Base-by-base conservation (phyloP, 2,329 filamentous ascomycete genomes). In the Calonectria hawksworthii region DNA sequence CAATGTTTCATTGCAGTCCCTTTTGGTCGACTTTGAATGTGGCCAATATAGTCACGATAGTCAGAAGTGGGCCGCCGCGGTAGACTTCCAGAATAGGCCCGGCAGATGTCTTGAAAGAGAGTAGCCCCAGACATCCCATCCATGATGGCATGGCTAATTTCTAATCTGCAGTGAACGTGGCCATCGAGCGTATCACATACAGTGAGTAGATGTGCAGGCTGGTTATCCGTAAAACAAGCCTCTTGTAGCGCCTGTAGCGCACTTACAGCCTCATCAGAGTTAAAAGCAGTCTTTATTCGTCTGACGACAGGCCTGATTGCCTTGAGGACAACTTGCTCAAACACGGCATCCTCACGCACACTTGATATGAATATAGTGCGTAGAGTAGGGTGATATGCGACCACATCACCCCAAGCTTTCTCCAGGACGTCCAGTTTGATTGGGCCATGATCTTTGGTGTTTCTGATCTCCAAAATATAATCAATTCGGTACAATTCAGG, bases 71-170 rank as follows among this genome's bases (percentile, higher is more conserved):
- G 34, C 16, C 26, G 0, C 7, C 5, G 4, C 10, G 65, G n/a
- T 5, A 68, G 26, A 16, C 26, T 5, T 16, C 65, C 65, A 5
- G 34, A 68, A 28, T 68, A 68, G 14, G 65, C 65, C 21, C 18
- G 23, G 26, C 65, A 68, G 41, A 68, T 38, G 21, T 68, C 65
- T 9, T 68, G 18, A 36, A 68, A 68, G 23, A 44, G 26, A 3
- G 21, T 11, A 51, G 18, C 77, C 77, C 78, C 79, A 77, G 65
- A 68, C 50, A 68, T 68, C 6, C 80, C 80, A 54, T 82, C 80
- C 10, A 76, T 75, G 9, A 81, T 74, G 13, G 78, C 76, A 38
- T 80, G 79, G 38, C 80, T 79, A 63, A 79, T 76, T 10, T 75
- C 74, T 16, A 78, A 38, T 5, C 72, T 68, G 28, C 72, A 73